Base-by-base conservation (phyloP, 148 eudicot genomes). In the Nepenthes gracilis region DNA sequence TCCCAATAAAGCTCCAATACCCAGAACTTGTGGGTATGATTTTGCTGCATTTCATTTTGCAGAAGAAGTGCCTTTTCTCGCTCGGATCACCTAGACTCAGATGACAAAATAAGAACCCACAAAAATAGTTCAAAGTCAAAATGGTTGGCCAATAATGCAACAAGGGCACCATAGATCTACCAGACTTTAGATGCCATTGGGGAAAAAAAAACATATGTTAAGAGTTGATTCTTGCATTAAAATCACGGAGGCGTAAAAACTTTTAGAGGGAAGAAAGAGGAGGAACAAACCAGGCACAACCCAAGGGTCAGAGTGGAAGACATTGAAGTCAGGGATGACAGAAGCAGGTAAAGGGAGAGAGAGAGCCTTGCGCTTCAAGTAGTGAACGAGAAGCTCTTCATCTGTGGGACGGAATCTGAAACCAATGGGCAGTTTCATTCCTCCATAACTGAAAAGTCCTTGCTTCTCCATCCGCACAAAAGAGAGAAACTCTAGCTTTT, bases 401-500 rank as follows among this genome's bases (percentile, higher is more conserved):
- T 82, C 87, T 0, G 87, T 85, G 12, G 91, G 91, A 2, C 66
- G 64, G 13, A 85, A 85, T 49, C 91, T 66, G 54, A 67, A 85
- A 3, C 91, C 91, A 45, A 76, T 71, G 0, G 91, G 91, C 51
- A 84, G 58, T 36, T 63, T 70, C 53, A 49, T 10, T 2, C 12
- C 53, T n/a, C 53, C 53, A 11, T n/a, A 2, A 11, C 15, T 49
- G 12, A 10, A 6, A 49, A 49, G 6, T 12, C 11, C 53, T 6
- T 11, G 3, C 13, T 49, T 49, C 53, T 49, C 53, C 53, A 49
- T 49, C 15, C 4, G 15, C 53, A 11, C 6, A 49, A 11, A 8
- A 8, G 23, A 23, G 23, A 23, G 23, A 0, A 40, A 40, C 45
- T 40, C 4, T 3, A 23, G 8, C 45, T 40, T 8, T 8, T 4